Evolutionary conservation across 441 rosid genomes (phyloP), one percentile per base, ranked within the genome.

Genomic region (Aleurites moluccanus): DNA sequence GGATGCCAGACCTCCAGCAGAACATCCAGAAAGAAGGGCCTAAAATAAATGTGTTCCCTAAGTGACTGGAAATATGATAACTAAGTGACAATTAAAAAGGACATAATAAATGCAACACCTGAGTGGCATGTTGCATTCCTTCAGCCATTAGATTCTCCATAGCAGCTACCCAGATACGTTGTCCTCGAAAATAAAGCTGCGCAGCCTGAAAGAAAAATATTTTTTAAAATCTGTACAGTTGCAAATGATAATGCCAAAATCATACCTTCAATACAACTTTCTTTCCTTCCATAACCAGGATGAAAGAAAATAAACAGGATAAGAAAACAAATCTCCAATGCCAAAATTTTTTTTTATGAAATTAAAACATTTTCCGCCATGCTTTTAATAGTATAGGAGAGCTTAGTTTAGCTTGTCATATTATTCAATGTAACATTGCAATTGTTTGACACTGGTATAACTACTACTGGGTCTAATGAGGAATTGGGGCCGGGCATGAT

Each of bases 11-110:
- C 97, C 99, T 30, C 99, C 98, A 53, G 99, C 89, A 49, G 97
- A 96, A 84, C 99, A 93, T 11, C 99, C 98, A 6, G 84, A 90
- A 60, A 96, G 97, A 81, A 96, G 91, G 72, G 87, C 92, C 98
- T 94, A 85, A 53, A 73, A 65, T 47, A 63, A 52, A 47, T 10
- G 2, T 72, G 42, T 63, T 44, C 35, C 47, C 33, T n/a, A 50
- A 64, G 38, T 69, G 35, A 23, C 11, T 40, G 40, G 65, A 21
- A 28, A 10, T 47, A 10, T 40, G 23, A 77, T 35, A 59, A 70
- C 45, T 9, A 70, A 23, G 21, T 7, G 47, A 56, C 33, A 66
- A 65, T 40, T 30, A 50, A 15, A 28, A 20, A 42, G 47, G 47
- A 35, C 18, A 72, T 33, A 65, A 8, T n/a, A 64, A 75, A 75